These are phyloP conservation scores for Pyracantha coccinea DNA, from an alignment of 331 rosid genomes.

Conservation along the genomic window DNA sequence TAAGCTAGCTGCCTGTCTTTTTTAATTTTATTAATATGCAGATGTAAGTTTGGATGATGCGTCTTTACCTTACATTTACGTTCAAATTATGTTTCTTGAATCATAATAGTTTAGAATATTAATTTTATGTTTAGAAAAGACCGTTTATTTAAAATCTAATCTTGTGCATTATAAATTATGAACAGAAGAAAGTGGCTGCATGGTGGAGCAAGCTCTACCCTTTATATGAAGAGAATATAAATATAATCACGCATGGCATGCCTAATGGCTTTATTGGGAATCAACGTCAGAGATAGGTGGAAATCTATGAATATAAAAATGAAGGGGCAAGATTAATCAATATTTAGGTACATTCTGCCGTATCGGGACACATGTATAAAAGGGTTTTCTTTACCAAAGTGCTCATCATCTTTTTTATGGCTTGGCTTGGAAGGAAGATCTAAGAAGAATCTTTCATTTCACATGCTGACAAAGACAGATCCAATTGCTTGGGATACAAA, in stretches of 20 bases:
- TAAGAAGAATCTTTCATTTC: neutral
- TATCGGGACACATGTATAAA: neutral
- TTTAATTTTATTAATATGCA: neutral
- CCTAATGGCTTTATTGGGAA: neutral
- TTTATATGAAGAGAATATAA: neutral
- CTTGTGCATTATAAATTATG: neutral
- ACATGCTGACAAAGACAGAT: neutral
- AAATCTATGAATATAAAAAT: neutral
- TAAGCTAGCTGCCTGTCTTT: neutral
- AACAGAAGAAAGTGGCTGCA: neutral
- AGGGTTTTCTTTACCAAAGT: neutral
- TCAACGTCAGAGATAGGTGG: neutral
- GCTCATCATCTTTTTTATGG: slow-evolving; percentile 5
- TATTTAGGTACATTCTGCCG: neutral
- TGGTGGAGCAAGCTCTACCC: neutral
- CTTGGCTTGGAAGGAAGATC: neutral
- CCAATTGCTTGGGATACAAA: neutral
- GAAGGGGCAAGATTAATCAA: neutral
- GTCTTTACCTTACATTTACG: too few relatives aligned
- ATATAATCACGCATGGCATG: neutral
- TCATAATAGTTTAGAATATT: too few relatives aligned
- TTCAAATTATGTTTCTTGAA: too few relatives aligned
- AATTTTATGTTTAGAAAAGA: too few relatives aligned
- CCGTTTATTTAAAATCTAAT: neutral
- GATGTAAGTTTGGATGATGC: too few relatives aligned